Evolutionary conservation across 441 rosid species (phyloP).

Genomic region (Geranium incanum): DNA sequence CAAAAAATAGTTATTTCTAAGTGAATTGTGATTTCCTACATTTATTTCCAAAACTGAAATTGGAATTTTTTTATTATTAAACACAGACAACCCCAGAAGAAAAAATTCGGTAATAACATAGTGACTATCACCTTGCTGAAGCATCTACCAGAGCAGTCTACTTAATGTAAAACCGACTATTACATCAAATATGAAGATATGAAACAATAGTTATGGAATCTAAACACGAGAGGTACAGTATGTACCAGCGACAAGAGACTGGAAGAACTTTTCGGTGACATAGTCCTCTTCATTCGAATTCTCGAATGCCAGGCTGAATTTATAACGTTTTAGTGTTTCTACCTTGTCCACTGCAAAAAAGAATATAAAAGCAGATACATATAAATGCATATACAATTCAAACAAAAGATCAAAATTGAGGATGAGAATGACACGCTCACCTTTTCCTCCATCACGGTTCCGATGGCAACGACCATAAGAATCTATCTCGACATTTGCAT

Average conservation of each 20-base stretch:
- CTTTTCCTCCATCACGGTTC: slow-evolving; percentile 62
- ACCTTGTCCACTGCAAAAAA: slow-evolving; percentile 68
- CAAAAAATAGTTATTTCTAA: no score
- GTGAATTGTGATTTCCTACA: no score
- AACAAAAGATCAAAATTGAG: background rate
- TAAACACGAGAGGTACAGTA: background rate
- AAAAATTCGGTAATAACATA: no score
- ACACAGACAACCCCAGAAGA: no score
- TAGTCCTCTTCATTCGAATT: slow-evolving; percentile 97
- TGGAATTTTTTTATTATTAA: no score
- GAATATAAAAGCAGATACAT: background rate
- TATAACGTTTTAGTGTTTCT: slow-evolving; percentile 68
- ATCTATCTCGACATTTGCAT: slow-evolving; percentile 47
- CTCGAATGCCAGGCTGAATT: slow-evolving; percentile 91
- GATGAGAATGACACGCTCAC: slow-evolving; percentile 25
- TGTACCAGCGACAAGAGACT: slow-evolving; percentile 52
- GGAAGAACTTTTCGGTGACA: slow-evolving; percentile 57
- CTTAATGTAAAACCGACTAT: no score
- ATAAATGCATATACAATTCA: background rate
- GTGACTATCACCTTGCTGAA: no score
- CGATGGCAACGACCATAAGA: slow-evolving; percentile 80
- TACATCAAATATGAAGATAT: background rate
- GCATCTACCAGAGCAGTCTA: no score
- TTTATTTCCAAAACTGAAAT: no score
- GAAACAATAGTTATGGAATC: background rate